Conservation (phyloP, 2,329 filamentous ascomycete genomes). For the Tolypocladium pustulatum region DNA sequence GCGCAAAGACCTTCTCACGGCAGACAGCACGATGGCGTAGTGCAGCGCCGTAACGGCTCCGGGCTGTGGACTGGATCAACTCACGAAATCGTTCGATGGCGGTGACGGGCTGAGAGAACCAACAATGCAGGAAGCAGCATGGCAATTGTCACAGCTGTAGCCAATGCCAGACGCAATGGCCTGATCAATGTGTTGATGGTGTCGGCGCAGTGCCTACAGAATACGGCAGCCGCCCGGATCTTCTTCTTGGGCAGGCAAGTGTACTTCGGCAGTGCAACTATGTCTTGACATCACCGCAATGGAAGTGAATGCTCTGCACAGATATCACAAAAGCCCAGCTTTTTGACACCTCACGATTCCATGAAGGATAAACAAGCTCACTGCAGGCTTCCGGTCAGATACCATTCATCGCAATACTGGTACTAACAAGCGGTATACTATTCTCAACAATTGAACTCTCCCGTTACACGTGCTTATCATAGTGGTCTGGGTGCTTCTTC, state of each 20-base stretch:
- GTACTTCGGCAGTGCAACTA: background rate
- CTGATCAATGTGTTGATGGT: too few relatives aligned
- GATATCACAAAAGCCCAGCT: too few relatives aligned
- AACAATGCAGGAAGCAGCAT: background rate
- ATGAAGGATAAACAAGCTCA: background rate
- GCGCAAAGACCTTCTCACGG: background rate
- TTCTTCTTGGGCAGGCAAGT: background rate
- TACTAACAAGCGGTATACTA: background rate
- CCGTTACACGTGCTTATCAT: background rate
- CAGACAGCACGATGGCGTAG: too few relatives aligned
- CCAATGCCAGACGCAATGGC: too few relatives aligned
- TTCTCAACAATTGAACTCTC: background rate
- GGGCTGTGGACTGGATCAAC: too few relatives aligned
- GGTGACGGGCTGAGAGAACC: background rate
- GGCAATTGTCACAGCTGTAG: background rate
- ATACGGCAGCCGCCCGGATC: too few relatives aligned
- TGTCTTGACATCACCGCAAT: too few relatives aligned
- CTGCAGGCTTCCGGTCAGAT: too few relatives aligned
- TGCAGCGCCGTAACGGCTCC: background rate
- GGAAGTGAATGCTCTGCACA: too few relatives aligned
- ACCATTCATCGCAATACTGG: too few relatives aligned
- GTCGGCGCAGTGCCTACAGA: too few relatives aligned
- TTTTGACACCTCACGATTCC: background rate
- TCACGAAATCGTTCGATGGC: too few relatives aligned
- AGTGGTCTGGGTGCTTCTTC: background rate